phyloP scores from a whole-genome alignment of 371 early-diverging fungal genomes.

The Rhizoclosmatium hyalinum region DNA sequence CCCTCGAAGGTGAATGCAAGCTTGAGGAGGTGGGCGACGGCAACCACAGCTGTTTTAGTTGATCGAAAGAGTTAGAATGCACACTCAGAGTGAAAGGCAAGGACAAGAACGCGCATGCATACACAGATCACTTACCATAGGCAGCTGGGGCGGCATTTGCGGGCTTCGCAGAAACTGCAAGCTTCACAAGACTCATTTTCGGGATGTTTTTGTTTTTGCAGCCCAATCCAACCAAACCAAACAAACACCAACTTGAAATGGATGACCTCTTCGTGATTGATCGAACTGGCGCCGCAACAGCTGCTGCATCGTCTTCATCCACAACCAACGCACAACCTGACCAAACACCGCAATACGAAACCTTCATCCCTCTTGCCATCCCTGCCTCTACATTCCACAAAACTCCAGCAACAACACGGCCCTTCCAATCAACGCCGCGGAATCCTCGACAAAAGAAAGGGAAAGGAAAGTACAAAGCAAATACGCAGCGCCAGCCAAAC shows the following conservation, averaged over 20 bases:
- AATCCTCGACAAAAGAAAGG: neutral
- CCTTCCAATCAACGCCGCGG: slow-evolving; percentile 1
- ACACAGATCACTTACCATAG: neutral
- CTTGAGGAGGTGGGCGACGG: slow-evolving; percentile 33
- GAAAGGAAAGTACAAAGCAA: slow-evolving; percentile 2
- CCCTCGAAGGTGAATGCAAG: slow-evolving; percentile 26
- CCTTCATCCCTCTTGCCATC: neutral
- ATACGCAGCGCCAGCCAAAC: neutral
- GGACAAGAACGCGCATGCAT: neutral
- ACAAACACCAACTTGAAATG: neutral
- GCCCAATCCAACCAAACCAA: neutral
- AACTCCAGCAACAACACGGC: neutral
- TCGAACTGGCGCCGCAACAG: slow-evolving; percentile 5
- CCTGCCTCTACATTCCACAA: neutral
- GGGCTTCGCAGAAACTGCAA: slow-evolving; percentile 11
- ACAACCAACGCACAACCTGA: neutral
- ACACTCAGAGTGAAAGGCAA: neutral
- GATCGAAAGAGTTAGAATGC: neutral
- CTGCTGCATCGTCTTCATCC: neutral
- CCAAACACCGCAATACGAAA: neutral
- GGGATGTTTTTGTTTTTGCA: no score
- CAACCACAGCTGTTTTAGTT: slow-evolving; percentile 24
- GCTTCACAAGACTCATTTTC: neutral
- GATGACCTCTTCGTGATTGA: slow-evolving; percentile 16
- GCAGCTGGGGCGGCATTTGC: neutral